Percentiles rank a stretch among this genome's conserved stretches.
Conservation (phyloP, 192 early-diverging fungal species). For the Rhizophagus sp. region DNA sequence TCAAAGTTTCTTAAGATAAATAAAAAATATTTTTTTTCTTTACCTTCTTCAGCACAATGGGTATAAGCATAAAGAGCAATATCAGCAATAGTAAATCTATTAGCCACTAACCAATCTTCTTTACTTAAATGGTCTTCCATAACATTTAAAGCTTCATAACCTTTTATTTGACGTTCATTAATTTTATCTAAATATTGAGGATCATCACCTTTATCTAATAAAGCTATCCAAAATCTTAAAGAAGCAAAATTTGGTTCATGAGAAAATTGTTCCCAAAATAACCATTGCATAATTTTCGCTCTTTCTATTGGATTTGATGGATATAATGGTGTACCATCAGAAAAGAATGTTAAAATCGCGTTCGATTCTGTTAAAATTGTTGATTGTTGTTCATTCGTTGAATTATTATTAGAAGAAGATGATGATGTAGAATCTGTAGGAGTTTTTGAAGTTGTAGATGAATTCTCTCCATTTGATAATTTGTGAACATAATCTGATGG, state of each 20-base stretch:
- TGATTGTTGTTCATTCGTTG: neutral
- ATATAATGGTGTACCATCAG: constrained; percentile 1
- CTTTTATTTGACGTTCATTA: constrained; percentile 6
- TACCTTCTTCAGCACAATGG: constrained; percentile 21
- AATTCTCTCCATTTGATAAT: neutral
- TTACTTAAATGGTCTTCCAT: constrained; percentile 26
- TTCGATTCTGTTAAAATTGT: constrained; percentile 22
- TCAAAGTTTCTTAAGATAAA: no score
- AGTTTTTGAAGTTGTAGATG: neutral
- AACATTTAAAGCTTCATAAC: constrained; percentile 24
- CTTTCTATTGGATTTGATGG: constrained; percentile 18
- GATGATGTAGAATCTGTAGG: neutral
- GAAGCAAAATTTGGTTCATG: constrained; percentile 6
- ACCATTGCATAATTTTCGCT: constrained; percentile 24
- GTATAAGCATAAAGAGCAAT: constrained; percentile 23
- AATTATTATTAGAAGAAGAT: neutral
- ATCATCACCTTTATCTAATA: constrained; percentile 12
- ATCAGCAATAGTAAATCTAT: constrained; percentile 21
- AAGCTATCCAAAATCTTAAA: constrained; percentile 23
- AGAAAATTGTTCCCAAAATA: constrained; percentile 30
- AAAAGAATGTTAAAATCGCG: constrained; percentile 15
- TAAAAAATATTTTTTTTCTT: neutral
- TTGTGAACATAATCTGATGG: constrained; percentile 15
- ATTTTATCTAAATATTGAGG: constrained; percentile 24
- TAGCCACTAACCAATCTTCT: constrained; percentile 11